These are phyloP conservation scores for Sanghuangporus sanghuang DNA, from an alignment of 1,284 basidiomycete genomes.

Conservation along the genomic window DNA sequence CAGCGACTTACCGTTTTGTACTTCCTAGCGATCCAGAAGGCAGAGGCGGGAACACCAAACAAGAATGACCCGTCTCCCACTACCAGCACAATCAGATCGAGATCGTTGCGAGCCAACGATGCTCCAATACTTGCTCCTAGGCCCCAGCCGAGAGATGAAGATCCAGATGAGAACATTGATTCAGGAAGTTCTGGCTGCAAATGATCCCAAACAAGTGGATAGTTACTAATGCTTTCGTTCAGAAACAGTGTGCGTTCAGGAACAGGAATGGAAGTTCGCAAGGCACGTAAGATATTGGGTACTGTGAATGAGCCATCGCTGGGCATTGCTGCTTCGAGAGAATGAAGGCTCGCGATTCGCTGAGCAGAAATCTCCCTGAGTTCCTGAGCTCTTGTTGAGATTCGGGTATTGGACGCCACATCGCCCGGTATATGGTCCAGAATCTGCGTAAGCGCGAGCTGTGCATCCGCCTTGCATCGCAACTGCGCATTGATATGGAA, in stretches of 20 bases:
- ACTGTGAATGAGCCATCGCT: slow-evolving; percentile 32
- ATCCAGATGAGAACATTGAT: slow-evolving; percentile 48
- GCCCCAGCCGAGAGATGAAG: slow-evolving; percentile 60
- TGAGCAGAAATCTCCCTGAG: slow-evolving; percentile 22
- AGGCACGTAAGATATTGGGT: slow-evolving; percentile 42
- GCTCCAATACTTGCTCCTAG: slow-evolving; percentile 61
- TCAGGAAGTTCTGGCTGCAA: slow-evolving; percentile 48
- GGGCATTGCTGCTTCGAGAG: slow-evolving; percentile 23
- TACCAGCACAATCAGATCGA: slow-evolving; percentile 50
- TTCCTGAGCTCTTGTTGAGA: slow-evolving; percentile 17
- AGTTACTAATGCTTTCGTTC: slow-evolving; percentile 63
- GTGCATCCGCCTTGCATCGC: slow-evolving; percentile 51
- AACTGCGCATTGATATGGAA: slow-evolving; percentile 53
- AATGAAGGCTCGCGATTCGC: slow-evolving; percentile 26
- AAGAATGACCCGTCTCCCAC: slow-evolving; percentile 67
- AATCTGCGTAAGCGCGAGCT: slow-evolving; percentile 48
- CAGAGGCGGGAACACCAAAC: slow-evolving; percentile 60
- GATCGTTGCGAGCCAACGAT: slow-evolving; percentile 33
- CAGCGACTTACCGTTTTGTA: slow-evolving; percentile 51
- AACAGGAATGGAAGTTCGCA: slow-evolving; percentile 38
- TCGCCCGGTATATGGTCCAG: slow-evolving; percentile 26
- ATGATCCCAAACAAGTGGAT: slow-evolving; percentile 48
- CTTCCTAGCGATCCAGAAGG: slow-evolving; percentile 64
- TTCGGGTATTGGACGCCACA: slow-evolving; percentile 9
- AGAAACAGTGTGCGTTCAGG: slow-evolving; percentile 42